Base-by-base conservation (phyloP, 129 eudicot genomes). In the Flaveria bidentis region DNA sequence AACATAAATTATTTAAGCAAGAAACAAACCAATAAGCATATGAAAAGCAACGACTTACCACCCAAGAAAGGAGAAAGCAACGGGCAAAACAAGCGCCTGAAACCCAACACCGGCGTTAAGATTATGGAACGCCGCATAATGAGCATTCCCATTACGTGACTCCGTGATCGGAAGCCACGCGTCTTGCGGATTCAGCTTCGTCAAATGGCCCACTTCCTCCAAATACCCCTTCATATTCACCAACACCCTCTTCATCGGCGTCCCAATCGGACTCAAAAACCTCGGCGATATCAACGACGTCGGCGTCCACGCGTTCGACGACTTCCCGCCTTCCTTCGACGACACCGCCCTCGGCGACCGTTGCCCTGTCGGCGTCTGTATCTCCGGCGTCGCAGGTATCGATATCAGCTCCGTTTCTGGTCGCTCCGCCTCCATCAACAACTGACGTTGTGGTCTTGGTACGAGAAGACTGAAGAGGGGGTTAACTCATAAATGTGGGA, bases 351-450 rank as follows among this genome's bases (percentile, higher is more conserved):
- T 84, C 12, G 97, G 96, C 16, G 97, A 92, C 72, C 97, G 57
- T 33, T 88, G 92, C 0, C 96, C 95, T 0, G 96, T 79, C 1
- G 96, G 92, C 1, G 98, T 93, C 13, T 73, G 83, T 45, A 90
- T 88, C 74, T 93, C 98, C 72, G 96, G 98, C 39, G 97, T 91
- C 33, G 96, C 92, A 36, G 98, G 98, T 2, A 92, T 92, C 2
- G 98, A 92, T 60, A 92, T 92, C 26, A 92, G 88, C 92, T 92
- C 98, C 5, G 89, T 92, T n/a, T 92, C 98, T 44, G 86, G 86
- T 36, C 86, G 62, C 71, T 88, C 96, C 36, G 36, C 36, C 64
- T 87, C 92, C 88, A 87, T 86, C 20, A 3, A 25, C 41, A 2
- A 16, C 28, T 20, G 16, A 17, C 6, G 73, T 7, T 41, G 47